These are phyloP conservation scores for Furcasterigmium furcatum DNA, from an alignment of 2,329 filamentous ascomycete genomes.

Conservation along the genomic window DNA sequence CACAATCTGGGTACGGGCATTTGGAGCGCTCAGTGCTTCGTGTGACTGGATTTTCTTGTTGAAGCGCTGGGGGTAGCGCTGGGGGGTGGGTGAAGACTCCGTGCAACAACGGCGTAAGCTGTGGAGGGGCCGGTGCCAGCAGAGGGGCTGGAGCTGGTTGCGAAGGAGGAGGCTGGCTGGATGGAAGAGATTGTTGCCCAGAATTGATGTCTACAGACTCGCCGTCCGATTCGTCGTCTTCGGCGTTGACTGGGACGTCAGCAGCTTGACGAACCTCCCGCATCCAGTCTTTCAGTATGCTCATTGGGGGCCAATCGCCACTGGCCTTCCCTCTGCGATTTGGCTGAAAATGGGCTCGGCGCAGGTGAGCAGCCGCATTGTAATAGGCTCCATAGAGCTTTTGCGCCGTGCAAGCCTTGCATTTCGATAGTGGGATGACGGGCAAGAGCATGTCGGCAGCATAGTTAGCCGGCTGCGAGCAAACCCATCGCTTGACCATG, in stretches of 20 bases:
- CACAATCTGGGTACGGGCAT: constrained; percentile 56
- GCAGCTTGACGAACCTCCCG: constrained; percentile 51
- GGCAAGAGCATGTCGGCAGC: constrained; percentile 38
- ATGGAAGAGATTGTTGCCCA: constrained; percentile 19
- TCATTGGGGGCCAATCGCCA: constrained; percentile 57
- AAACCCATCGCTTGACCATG: constrained; percentile 53
- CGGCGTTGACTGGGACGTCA: constrained; percentile 40
- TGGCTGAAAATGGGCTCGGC: constrained; percentile 55
- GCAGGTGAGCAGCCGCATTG: constrained; percentile 56
- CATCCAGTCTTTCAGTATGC: constrained; percentile 58
- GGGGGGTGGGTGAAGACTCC: constrained; percentile 6
- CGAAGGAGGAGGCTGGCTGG: not conserved
- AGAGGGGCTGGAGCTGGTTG: not conserved
- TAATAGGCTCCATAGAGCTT: constrained; percentile 59
- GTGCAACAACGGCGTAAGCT: constrained; percentile 4
- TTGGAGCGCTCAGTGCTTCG: too few relatives aligned
- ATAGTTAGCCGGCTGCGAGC: constrained; percentile 43
- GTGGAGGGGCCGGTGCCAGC: constrained; percentile 5
- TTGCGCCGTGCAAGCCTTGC: constrained; percentile 53
- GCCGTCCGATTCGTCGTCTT: constrained; percentile 45
- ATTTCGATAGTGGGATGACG: constrained; percentile 48
- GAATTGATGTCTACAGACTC: constrained; percentile 40
- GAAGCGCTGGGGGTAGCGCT: too few relatives aligned
- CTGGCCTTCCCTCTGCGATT: constrained; percentile 53
- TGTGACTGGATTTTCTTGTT: too few relatives aligned